Base-by-base conservation (phyloP, 345 rosid species). In the Euclidium syriacum region DNA sequence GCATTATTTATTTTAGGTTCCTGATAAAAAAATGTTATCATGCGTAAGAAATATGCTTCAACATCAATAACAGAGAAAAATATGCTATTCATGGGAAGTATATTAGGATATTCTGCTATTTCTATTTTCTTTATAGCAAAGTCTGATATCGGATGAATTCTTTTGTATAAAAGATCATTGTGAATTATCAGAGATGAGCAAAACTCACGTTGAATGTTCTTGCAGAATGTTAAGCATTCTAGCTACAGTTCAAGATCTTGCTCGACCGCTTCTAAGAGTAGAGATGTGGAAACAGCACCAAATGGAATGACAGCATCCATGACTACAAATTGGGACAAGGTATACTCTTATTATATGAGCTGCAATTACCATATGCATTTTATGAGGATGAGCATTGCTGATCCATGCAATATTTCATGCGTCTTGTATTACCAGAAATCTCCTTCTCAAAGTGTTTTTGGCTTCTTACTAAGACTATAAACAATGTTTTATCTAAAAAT, bases 241-340 rank as follows among this genome's bases (percentile, higher is more conserved):
- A 78, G 79, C 72, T 76, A 71, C 75, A 77, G 76, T 44, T 81
- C 90, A 66, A 85, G 75, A 74, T 84, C 90, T 20, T 79, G 69
- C 65, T 81, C 87, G 18, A 10, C 73, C 26, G 58, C 84, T 48
- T 42, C 52, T 55, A 52, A 76, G 74, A 68, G 46, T 30, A 77
- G 78, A 77, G 87, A 77, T 38, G 58, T 70, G 15, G 44, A 65
- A 38, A 53, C 76, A 68, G 12, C 65, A 59, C 69, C 76, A 43
- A 74, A 68, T 65, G 76, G 72, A 48, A 53, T 70, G 58, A 51
- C 63, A 43, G 59, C 54, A 40, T 36, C 65, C 15, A 71, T 54
- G 52, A 67, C 80, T 42, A 63, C 88, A 47, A 69, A 67, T 58
- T 92, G 98, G 98, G 81, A 83, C 48, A 92, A 89, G 92, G 98